Conservation (phyloP, 805 yeast species). For the Metschnikowia lochheadii region DNA sequence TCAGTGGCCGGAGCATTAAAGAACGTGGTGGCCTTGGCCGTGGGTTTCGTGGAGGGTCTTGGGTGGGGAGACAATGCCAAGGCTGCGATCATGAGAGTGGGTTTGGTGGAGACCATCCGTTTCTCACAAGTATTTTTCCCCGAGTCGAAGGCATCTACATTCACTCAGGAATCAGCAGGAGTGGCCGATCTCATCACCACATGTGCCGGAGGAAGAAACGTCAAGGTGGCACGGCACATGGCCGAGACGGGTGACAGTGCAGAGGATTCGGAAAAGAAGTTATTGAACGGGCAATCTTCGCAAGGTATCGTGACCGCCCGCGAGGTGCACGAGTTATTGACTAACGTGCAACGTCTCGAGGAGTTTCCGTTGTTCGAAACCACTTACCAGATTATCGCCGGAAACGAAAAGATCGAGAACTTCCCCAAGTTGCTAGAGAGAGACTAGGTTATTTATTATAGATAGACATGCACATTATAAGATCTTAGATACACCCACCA, state of each 20-base stretch:
- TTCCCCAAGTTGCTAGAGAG: slow-evolving; percentile 66
- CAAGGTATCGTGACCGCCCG: slow-evolving; percentile 90
- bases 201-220: slow-evolving; percentile 97
- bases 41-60: slow-evolving; percentile 94
- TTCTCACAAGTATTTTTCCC: slow-evolving; percentile 70
- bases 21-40: slow-evolving; percentile 93
- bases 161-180: slow-evolving; percentile 93
- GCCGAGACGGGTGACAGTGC: slow-evolving; percentile 76
- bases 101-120: slow-evolving; percentile 82
- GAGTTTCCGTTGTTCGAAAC: slow-evolving; percentile 82
- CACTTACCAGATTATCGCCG: slow-evolving; percentile 80
- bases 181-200: slow-evolving; percentile 98
- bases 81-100: slow-evolving; percentile 96
- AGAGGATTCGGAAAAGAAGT: slow-evolving; percentile 74
- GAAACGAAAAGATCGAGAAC: slow-evolving; percentile 66
- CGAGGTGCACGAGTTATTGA: slow-evolving; percentile 85
- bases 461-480: neutral
- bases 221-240: slow-evolving; percentile 82
- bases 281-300: slow-evolving; percentile 93
- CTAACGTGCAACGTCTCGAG: slow-evolving; percentile 43
- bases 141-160: slow-evolving; percentile 57
- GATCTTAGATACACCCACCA: too few species aligned
- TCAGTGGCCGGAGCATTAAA: slow-evolving; percentile 96
- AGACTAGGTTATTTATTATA: slow-evolving; percentile 2
- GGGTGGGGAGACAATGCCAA: slow-evolving; percentile 99